Percentiles rank a stretch among this genome's conserved stretches.
phyloP scores from a whole-genome alignment of 2,329 filamentous ascomycete species.

The Sporothrix schenckii region DNA sequence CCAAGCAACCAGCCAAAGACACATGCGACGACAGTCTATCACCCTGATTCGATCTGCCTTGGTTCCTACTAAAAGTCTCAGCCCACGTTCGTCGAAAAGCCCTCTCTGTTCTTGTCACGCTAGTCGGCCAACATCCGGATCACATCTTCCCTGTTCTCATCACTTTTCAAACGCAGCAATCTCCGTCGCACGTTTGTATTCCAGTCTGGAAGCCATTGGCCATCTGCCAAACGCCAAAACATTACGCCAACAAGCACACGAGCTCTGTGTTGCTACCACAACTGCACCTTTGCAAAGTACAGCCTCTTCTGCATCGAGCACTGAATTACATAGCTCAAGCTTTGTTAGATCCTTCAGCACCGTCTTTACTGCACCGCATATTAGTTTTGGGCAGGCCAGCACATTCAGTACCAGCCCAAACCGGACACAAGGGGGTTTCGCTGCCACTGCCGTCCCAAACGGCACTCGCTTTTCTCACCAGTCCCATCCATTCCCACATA shows the following conservation, averaged over 20 bases:
- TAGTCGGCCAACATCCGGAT: not conserved
- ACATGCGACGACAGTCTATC: not conserved
- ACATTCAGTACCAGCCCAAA: not conserved
- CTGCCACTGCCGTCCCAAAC: not conserved
- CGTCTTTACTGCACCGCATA: slow-evolving; percentile 22
- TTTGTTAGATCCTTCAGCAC: not conserved
- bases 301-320: slow-evolving; percentile 12
- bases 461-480: not conserved
- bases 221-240: slow-evolving; percentile 4
- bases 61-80: not conserved
- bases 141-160: not conserved
- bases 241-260: not conserved
- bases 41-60: not conserved
- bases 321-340: not conserved
- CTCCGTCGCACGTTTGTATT: not conserved
- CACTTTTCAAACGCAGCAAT: not conserved
- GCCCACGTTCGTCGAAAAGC: not conserved
- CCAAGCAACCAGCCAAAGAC: not conserved
- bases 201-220: not conserved
- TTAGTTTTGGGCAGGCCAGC: not conserved
- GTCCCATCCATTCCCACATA: not conserved
- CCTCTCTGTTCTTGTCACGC: not conserved
- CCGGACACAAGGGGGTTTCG: not conserved
- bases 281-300: slow-evolving; percentile 16
- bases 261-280: slow-evolving; percentile 22